Base-by-base conservation (phyloP, 2,329 filamentous ascomycete species). In the Plectosphaerella cucumerina region DNA sequence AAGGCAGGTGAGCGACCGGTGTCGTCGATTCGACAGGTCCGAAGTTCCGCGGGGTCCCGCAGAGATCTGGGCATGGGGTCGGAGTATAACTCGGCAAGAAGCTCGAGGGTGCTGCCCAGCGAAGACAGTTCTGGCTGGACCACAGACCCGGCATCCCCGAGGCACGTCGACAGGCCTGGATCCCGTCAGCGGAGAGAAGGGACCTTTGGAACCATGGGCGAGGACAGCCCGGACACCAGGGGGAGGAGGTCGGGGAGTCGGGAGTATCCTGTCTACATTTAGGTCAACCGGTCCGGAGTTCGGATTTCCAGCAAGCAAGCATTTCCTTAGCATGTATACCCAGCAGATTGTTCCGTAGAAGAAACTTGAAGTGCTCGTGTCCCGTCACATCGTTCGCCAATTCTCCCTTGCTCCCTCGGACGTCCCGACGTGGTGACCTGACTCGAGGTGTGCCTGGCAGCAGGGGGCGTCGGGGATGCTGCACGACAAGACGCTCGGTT, bases 251-350 rank as follows among this genome's bases (percentile, higher is more conserved):
- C n/a, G 45, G 51, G 53, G 35, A 50, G 43, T 33, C 52, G 54
- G 31, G 53, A 55, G 47, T 55, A 49, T 41, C 49, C 51, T 33
- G 53, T 55, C 45, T 55, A 51, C 52, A 55, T 55, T 47, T 55
- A 44, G 50, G 44, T 26, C 11, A 22, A 11, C n/a, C n/a, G n/a
- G n/a, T n/a, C n/a, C n/a, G n/a, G n/a, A n/a, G n/a, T n/a, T n/a
- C n/a, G n/a, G n/a, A 31, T 31, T 31, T 31, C 26, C 26, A 31
- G 26, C 26, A 20, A 43, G 26, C 26, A 31, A 31, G 26, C 26
- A 31, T 31, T 31, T 31, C 26, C 26, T 31, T 31, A 31, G 26
- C 26, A 31, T 31, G 26, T 31, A 31, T 31, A 31, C 26, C 26
- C 26, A 31, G 26, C 26, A 31, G 26, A 31, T 31, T 31, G 26